Evolutionary conservation across 2,329 filamentous ascomycete species (phyloP).

Genomic region (Magnaporthiopsis incrustans): DNA sequence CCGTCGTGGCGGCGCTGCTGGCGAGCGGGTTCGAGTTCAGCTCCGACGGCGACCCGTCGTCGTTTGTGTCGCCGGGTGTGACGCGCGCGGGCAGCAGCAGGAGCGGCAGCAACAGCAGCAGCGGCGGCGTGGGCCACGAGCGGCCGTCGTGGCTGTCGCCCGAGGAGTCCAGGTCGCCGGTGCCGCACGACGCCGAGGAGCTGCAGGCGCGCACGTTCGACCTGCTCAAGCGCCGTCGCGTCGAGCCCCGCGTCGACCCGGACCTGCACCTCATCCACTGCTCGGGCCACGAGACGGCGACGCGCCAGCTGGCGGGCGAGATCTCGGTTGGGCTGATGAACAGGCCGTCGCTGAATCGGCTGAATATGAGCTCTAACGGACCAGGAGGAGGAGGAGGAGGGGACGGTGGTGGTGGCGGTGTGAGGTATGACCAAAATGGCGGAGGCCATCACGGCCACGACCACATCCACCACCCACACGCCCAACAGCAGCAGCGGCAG

Average conservation of each 20-base stretch:
- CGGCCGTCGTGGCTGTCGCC: slow-evolving; percentile 4
- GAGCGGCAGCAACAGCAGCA: slow-evolving; percentile 19
- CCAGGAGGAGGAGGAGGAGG: slow-evolving; percentile 9
- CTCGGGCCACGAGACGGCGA: slow-evolving; percentile 52
- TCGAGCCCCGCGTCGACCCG: slow-evolving; percentile 63
- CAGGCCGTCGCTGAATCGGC: slow-evolving; percentile 26
- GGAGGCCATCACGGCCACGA: background rate
- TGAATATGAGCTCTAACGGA: slow-evolving; percentile 19
- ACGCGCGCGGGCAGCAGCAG: slow-evolving; percentile 24
- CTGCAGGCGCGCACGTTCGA: slow-evolving; percentile 77
- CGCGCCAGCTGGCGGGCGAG: slow-evolving; percentile 23
- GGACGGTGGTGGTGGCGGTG: background rate
- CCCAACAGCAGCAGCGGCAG: slow-evolving; percentile 11
- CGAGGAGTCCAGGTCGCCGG: slow-evolving; percentile 55
- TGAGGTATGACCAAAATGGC: too few relatives aligned
- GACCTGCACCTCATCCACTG: slow-evolving; percentile 72
- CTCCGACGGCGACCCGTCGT: slow-evolving; percentile 57
- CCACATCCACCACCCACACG: background rate
- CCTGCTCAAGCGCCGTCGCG: slow-evolving; percentile 68
- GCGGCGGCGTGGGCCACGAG: background rate
- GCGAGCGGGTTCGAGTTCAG: slow-evolving; percentile 79
- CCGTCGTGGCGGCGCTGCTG: slow-evolving; percentile 69
- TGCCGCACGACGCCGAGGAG: slow-evolving; percentile 69
- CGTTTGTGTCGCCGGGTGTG: slow-evolving; percentile 52
- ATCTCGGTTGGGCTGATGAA: slow-evolving; percentile 21